Conservation (phyloP, 768 basidiomycete species). For the Mycena pura region DNA sequence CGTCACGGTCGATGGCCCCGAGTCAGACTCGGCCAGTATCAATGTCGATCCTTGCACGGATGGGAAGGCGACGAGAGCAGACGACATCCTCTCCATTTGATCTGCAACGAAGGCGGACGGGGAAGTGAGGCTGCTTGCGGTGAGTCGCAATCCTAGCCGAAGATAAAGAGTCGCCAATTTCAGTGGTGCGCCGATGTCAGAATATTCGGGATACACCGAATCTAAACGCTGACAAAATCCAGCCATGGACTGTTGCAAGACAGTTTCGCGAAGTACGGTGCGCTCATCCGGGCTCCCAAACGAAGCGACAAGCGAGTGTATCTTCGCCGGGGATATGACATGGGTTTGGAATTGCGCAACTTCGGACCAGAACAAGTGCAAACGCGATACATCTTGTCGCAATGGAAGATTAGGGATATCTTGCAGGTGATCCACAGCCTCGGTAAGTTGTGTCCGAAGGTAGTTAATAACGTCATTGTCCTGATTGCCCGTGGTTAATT, state of each 20-base stretch:
- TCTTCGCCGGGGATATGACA: conserved; percentile 53
- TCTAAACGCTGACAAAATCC: conserved; percentile 80
- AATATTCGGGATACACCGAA: conserved; percentile 69
- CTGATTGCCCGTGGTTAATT: conserved; percentile 59
- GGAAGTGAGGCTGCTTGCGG: conserved; percentile 30
- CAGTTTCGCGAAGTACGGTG: conserved; percentile 63
- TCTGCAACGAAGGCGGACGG: conserved; percentile 27
- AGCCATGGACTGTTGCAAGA: conserved; percentile 79
- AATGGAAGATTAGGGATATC: conserved; percentile 37
- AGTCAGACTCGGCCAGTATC: conserved; percentile 37
- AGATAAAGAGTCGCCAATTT: conserved; percentile 69
- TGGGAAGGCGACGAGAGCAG: conserved; percentile 61
- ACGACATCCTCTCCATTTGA: conserved; percentile 31
- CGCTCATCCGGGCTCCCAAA: conserved; percentile 45
- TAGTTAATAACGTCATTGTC: conserved; percentile 55
- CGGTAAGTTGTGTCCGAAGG: conserved; percentile 46
- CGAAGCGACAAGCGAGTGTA: conserved; percentile 52
- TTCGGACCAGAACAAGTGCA: conserved; percentile 77
- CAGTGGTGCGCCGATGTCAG: conserved; percentile 74
- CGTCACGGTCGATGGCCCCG: conserved; percentile 36
- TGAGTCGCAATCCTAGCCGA: conserved; percentile 74
- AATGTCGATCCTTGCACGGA: conserved; percentile 49
- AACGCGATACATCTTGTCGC: conserved; percentile 50
- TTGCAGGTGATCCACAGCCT: conserved; percentile 36
- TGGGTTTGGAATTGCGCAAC: conserved; percentile 77